phyloP scores from a whole-genome alignment of 176 grass and related monocot species.

The Oryza coarctata region DNA sequence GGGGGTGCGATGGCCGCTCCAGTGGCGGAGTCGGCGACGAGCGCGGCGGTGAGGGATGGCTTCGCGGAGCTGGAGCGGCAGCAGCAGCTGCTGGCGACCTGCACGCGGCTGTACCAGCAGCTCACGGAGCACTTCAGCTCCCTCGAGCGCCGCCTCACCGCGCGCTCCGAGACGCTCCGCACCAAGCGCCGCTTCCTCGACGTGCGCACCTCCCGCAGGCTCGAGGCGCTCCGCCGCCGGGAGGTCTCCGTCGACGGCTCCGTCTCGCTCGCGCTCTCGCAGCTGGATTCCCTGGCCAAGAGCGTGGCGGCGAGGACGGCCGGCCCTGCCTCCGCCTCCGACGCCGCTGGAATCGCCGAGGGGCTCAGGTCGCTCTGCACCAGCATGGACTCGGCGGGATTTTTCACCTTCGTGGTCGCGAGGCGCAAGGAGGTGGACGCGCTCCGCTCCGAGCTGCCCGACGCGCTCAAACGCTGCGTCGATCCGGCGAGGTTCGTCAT shows the following conservation, averaged over 20 bases:
- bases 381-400: constrained; percentile 56
- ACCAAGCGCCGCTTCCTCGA: constrained; percentile 54
- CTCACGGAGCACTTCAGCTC: constrained; percentile 67
- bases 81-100: constrained; percentile 68
- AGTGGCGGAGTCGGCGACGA: constrained; percentile 24
- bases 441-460: constrained; percentile 53
- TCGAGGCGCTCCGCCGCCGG: constrained; percentile 61
- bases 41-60: constrained; percentile 50
- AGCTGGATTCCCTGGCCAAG: constrained; percentile 39
- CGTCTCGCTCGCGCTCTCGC: constrained; percentile 51
- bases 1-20: constrained; percentile 35
- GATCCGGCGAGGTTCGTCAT: constrained; percentile 72
- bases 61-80: constrained; percentile 80
- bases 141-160: constrained; percentile 57
- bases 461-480: constrained; percentile 61
- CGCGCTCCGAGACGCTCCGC: constrained; percentile 62
- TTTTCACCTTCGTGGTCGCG: constrained; percentile 62
- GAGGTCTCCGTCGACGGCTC: constrained; percentile 60
- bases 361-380: constrained; percentile 49
- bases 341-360: constrained; percentile 21
- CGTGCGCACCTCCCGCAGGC: constrained; percentile 39
- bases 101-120: constrained; percentile 75
- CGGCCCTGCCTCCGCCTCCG: not conserved
- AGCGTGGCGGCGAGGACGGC: not conserved
- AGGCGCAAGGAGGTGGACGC: constrained; percentile 75